Conservation (phyloP, 1,139 yeast species). For the Yamadazyma membranifaciens region DNA sequence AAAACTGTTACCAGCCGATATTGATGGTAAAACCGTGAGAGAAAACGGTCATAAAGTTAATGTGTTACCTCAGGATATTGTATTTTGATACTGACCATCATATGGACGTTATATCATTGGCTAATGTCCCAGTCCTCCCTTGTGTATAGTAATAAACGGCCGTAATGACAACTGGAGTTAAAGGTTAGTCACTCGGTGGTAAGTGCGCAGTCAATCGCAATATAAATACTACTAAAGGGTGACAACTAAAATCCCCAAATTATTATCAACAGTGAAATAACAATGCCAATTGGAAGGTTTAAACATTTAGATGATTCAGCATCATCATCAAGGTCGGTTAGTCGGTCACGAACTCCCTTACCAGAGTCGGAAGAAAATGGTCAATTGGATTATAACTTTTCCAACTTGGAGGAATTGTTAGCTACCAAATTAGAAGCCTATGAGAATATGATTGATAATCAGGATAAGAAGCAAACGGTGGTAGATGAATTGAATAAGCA, state of each 20-base stretch:
- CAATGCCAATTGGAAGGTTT: slow-evolving; percentile 2
- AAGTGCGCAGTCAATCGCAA: not conserved
- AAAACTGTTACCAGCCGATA: slow-evolving; percentile 59
- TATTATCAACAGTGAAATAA: not conserved
- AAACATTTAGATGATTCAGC: slow-evolving; percentile 8
- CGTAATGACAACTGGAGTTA: no score
- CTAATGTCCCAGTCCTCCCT: no score
- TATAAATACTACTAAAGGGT: not conserved
- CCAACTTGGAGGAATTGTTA: slow-evolving; percentile 40
- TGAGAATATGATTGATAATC: slow-evolving; percentile 20
- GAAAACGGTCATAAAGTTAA: slow-evolving; percentile 55
- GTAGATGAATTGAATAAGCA: slow-evolving; percentile 32
- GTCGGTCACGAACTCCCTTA: slow-evolving; percentile 44
- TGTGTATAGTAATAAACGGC: no score
- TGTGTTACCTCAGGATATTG: slow-evolving; percentile 63
- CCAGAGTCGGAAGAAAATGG: slow-evolving; percentile 46
- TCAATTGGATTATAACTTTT: slow-evolving; percentile 38
- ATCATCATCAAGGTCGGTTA: slow-evolving; percentile 33
- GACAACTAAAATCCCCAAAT: not conserved
- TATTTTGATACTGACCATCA: no score
- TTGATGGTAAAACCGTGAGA: slow-evolving; percentile 48
- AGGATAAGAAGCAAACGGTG: slow-evolving; percentile 28
- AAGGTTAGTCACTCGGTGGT: not conserved
- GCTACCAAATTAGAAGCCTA: slow-evolving; percentile 35
- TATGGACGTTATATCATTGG: no score